Evolutionary conservation across 495 filamentous ascomycete species (phyloP).

Genomic region (Hypomontagnella submonticulosa): DNA sequence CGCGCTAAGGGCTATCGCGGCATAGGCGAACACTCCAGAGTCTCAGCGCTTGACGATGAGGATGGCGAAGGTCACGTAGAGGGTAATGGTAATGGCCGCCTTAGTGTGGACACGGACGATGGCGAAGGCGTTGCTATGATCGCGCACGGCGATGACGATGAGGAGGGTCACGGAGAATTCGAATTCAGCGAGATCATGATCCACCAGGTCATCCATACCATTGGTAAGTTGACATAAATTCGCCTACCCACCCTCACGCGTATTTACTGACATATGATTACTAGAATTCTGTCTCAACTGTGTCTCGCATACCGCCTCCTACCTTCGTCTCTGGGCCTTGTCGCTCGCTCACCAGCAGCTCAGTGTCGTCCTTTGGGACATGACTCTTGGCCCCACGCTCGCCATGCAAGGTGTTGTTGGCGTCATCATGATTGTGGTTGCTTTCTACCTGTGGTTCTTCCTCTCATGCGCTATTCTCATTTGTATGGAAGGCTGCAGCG

Average conservation of each 20-base stretch:
- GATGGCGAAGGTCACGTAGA: constrained; percentile 66
- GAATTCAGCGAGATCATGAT: constrained; percentile 98
- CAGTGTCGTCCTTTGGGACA: constrained; percentile 93
- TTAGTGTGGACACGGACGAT: constrained; percentile 76
- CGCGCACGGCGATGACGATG: constrained; percentile 79
- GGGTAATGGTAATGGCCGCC: constrained; percentile 63
- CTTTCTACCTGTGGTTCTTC: constrained; percentile 88
- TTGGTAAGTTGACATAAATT: constrained; percentile 68
- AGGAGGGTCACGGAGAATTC: constrained; percentile 91
- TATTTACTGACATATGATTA: constrained; percentile 10
- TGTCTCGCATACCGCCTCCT: constrained; percentile 98
- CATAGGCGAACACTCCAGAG: constrained; percentile 84
- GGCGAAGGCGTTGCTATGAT: constrained; percentile 93
- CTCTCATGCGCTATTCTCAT: constrained; percentile 81
- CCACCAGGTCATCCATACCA: constrained; percentile 98
- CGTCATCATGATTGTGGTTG: constrained; percentile 79
- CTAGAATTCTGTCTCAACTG: constrained; percentile 98
- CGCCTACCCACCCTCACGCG: constrained; percentile 17
- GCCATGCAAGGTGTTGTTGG: constrained; percentile 71
- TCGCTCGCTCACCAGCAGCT: constrained; percentile 98
- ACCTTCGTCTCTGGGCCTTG: constrained; percentile 97
- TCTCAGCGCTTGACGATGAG: constrained; percentile 87
- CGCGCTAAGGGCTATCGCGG: constrained; percentile 90
- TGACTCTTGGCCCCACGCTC: constrained; percentile 88
- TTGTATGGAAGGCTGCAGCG: constrained; percentile 63